Conservation (phyloP, 441 rosid species). For the Eruca vesicaria region DNA sequence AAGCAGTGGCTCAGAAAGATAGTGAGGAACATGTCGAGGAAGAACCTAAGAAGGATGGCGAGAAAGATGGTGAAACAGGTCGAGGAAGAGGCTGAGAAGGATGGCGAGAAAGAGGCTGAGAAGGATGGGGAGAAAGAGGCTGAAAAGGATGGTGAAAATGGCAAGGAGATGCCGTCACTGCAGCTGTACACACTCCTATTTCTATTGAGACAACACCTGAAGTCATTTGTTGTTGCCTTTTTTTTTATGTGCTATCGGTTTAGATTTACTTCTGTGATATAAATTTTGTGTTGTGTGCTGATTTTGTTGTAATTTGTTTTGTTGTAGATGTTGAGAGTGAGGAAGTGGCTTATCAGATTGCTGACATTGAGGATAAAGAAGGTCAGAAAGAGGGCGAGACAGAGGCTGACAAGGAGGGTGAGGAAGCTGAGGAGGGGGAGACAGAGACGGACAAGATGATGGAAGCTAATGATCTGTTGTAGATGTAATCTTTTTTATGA, state of each 20-base stretch:
- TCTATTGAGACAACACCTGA: too few relatives aligned
- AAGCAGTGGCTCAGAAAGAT: not conserved
- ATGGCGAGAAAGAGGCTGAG: not conserved
- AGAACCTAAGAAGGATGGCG: not conserved
- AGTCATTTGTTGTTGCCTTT: not conserved
- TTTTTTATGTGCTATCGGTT: not conserved
- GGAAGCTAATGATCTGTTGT: too few relatives aligned
- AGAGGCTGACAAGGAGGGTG: not conserved
- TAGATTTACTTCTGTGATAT: not conserved
- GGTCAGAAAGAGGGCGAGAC: not conserved
- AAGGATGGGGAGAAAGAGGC: too few relatives aligned
- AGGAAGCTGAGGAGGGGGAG: not conserved
- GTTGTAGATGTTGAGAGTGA: not conserved
- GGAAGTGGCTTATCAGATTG: not conserved
- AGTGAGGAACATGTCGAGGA: not conserved
- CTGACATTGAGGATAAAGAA: not conserved
- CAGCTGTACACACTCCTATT: not conserved
- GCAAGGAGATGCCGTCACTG: not conserved
- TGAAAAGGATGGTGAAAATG: not conserved
- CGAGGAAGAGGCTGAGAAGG: not conserved
- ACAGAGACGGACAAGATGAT: not conserved
- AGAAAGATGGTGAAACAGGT: too few relatives aligned
- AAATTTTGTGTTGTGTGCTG: not conserved
- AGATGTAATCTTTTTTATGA: too few relatives aligned
- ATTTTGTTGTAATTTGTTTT: not conserved